Evolutionary conservation across 1,284 basidiomycete species (phyloP).

Genomic region (Ganoderma meredithae): DNA sequence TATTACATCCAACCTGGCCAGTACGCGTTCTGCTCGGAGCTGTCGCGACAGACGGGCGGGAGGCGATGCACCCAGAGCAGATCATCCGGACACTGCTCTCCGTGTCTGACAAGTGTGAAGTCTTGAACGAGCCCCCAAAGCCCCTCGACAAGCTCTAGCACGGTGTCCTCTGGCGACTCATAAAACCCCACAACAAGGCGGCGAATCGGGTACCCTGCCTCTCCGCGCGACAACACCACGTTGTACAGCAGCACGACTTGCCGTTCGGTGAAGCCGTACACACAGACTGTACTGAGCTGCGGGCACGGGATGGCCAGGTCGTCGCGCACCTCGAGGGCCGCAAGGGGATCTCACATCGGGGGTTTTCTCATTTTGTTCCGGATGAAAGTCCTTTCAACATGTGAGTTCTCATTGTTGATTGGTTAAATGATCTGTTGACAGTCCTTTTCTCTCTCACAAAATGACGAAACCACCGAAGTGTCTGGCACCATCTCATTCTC

Average conservation of each 20-base stretch:
- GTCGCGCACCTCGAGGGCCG: background rate
- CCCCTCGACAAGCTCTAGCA: background rate
- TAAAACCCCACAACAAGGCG: background rate
- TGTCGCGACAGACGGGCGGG: background rate
- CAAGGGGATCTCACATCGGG: background rate
- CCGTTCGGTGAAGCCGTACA: background rate
- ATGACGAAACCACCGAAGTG: too few relatives aligned
- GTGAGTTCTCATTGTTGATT: too few relatives aligned
- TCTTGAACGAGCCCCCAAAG: background rate
- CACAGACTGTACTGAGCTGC: background rate
- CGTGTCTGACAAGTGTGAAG: background rate
- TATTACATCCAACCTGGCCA: background rate
- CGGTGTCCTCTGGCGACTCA: too few relatives aligned
- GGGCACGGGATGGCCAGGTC: background rate
- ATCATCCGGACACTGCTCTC: background rate
- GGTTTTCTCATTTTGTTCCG: too few relatives aligned
- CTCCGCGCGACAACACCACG: background rate
- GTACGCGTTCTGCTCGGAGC: background rate
- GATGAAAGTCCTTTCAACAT: too few relatives aligned
- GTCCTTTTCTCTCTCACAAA: too few relatives aligned
- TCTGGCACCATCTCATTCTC: too few relatives aligned
- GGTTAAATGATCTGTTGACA: too few relatives aligned
- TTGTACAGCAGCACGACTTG: background rate
- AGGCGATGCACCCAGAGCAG: background rate
- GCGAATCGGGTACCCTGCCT: background rate